Evolutionary conservation across 1,284 basidiomycete species (phyloP).

Genomic region (Entoloma clypeatum): DNA sequence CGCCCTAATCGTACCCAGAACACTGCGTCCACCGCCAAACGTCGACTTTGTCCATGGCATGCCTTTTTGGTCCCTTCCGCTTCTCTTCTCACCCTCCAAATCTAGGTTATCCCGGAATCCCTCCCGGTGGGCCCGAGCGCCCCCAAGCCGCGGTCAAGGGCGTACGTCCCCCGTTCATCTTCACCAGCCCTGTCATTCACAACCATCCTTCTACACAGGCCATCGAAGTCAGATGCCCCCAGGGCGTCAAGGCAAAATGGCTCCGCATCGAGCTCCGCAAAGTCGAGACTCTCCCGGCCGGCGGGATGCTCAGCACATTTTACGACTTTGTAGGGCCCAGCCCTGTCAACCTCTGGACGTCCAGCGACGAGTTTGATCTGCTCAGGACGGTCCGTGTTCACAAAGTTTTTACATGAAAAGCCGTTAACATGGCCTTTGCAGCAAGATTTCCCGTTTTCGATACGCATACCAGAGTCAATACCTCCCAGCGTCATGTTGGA

Average conservation of each 20-base stretch:
- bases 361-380: constrained; percentile 66
- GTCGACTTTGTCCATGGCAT: constrained; percentile 79
- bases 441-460: constrained; percentile 76
- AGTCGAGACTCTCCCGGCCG: constrained; percentile 76
- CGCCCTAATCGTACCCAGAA: constrained; percentile 37
- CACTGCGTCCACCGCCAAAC: constrained; percentile 74
- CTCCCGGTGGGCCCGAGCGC: constrained; percentile 63
- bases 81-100: constrained; percentile 4
- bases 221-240: constrained; percentile 74
- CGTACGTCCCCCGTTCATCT: constrained; percentile 57
- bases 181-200: constrained; percentile 4
- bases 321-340: constrained; percentile 70
- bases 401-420: too few relatives aligned
- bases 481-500: constrained; percentile 78
- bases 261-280: constrained; percentile 84
- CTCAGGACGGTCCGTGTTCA: constrained; percentile 68
- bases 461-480: constrained; percentile 82
- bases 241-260: constrained; percentile 87
- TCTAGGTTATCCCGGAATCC: constrained; percentile 77
- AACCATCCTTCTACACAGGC: constrained; percentile 41
- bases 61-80: constrained; percentile 17
- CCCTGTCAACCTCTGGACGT: constrained; percentile 67
- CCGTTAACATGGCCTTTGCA: too few relatives aligned
- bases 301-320: constrained; percentile 64
- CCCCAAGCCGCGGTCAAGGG: constrained; percentile 78